Evolutionary conservation across 306 rosid genomes (phyloP), one percentile per base, ranked within the genome.

Genomic region (Acacia crassicarpa): DNA sequence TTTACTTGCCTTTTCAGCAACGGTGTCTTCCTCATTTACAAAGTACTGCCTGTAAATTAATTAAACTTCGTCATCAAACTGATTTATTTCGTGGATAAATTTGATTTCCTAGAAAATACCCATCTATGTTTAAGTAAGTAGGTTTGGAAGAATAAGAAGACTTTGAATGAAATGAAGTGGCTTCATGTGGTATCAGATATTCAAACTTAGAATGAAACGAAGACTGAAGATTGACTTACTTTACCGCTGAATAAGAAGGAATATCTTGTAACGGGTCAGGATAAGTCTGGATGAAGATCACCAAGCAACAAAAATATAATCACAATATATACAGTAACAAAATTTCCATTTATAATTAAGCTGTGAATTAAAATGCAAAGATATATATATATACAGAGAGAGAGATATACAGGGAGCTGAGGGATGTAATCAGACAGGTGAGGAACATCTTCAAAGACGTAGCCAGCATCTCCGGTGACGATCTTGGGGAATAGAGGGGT

Each of bases 401-500:
- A 51, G 58, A 53, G 27, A 8, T 5, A 75, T 80, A 91, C 94
- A 41, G 85, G 85, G 58, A 85, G 90, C 43, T 75, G 59, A 27
- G 91, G 72, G 69, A 87, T 43, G 85, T 89, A 89, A 68, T 91
- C 94, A n/a, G 86, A 67, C 6, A 91, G 38, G 80, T 91, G 94
- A 35, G 91, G 94, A 51, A 91, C 92, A 56, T 91, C 94, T 85
- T 91, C 86, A 5, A 91, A 91, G 7, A 89, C 88, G 71, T 89
- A 91, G 69, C 92, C 92, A 54, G 84, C 75, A 0, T 68, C 83
- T 22, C 94, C 94, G 54, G 79, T 33, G 67, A 80, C 79, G 65
- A 86, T 81, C 75, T 91, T 91, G 32, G 70, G 80, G 62, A 63
- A 75, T 35, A 72, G 49, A 53, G 71, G 25, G 70, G 16, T 53